Evolutionary conservation across 192 early-diverging fungal species (phyloP), one percentile per base, ranked within the genome.

Genomic region (Coemansia sp.): DNA sequence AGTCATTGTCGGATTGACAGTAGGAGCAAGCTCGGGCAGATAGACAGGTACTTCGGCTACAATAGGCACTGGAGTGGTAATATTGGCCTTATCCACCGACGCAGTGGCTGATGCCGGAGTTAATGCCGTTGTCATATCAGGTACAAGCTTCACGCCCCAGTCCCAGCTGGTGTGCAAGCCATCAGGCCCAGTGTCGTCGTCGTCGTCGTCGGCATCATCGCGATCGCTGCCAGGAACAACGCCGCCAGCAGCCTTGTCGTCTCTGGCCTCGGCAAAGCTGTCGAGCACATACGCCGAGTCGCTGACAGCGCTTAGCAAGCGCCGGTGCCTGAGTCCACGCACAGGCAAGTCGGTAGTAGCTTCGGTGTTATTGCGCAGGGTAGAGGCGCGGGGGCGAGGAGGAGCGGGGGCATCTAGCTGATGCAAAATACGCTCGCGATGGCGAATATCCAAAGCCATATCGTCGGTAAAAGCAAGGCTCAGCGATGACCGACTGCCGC

Each of bases 81-180:
- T 12, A 12, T 6, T 41, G 38, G 65, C 72, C 17, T 57, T 34
- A 29, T 67, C 74, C 2, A 51, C 38, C 1, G 34, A 7, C 14
- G 39, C 17, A 14, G 63, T 34, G 41, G 25, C 36, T n/a, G 44
- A 36, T 32, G 4, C 46, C 12, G 63, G 62, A 15, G 37, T 25
- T 14, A 29, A 15, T 7, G 41, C 29, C 34, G 61, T 14, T 3
- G 19, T 41, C 12, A 45, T 15, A 9, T 62, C 17, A 10, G 70
- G 63, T 10, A 60, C 62, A 3, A 66, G 51, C 36, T 70, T 68
- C 6, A 78, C 80, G 45, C 80, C 80, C 80, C 80, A 83, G 73
- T 83, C 80, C 80, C 80, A 83, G 66, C 72, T 76, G 21, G 80
- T 64, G 21, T 80, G 80, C 63, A 75, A 61, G 44, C 41, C 55